Conservation (phyloP, 805 yeast species). For the Candida wancherniae region DNA sequence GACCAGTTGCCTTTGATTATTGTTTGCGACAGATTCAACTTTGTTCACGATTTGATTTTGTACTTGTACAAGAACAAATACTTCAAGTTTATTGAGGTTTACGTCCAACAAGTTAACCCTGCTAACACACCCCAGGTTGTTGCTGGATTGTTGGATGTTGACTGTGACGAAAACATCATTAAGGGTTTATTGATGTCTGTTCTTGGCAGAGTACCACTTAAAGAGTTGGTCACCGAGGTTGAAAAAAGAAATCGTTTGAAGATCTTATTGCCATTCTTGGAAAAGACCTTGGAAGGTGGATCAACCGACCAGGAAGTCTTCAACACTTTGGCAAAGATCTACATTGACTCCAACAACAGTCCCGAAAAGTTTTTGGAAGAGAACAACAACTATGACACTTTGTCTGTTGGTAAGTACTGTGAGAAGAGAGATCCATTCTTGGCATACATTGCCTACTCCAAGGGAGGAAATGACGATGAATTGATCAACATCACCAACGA, state of each 20-base stretch:
- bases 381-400: conserved; percentile 84
- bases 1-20: conserved; percentile 96
- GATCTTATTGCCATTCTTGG: conserved; percentile 87
- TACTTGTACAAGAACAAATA: conserved; percentile 93
- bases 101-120: conserved; percentile 97
- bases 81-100: conserved; percentile 95
- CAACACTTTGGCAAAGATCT: conserved; percentile 94
- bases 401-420: conserved; percentile 95
- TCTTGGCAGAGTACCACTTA: conserved; percentile 90
- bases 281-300: conserved; percentile 79
- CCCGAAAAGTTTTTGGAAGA: conserved; percentile 96
- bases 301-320: conserved; percentile 85
- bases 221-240: conserved; percentile 85
- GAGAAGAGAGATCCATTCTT: conserved; percentile 98
- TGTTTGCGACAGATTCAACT: conserved; percentile 89
- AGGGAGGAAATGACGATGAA: conserved; percentile 89
- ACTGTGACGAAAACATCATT: conserved; percentile 88
- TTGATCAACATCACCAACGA: conserved; percentile 90
- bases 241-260: conserved; percentile 95
- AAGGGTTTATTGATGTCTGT: conserved; percentile 78
- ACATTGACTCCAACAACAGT: conserved; percentile 94
- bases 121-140: conserved; percentile 93
- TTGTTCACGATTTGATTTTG: conserved; percentile 88
- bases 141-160: conserved; percentile 94
- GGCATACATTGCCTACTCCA: conserved; percentile 96